Evolutionary conservation across 164 flowering plant species (phyloP).

Genomic region (Annona cherimola): DNA sequence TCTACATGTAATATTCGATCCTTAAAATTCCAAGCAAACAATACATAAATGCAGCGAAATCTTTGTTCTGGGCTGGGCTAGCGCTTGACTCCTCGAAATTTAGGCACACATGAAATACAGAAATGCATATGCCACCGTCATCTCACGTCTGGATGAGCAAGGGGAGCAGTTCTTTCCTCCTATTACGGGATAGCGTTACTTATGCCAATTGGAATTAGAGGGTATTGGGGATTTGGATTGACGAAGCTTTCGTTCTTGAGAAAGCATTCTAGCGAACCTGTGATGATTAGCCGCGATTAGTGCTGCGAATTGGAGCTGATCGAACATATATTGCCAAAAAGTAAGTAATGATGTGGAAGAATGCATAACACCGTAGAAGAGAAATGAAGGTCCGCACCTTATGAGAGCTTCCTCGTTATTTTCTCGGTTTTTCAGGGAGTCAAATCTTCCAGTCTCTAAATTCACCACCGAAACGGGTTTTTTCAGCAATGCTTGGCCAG

Average conservation of each 20-base stretch:
- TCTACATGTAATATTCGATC: too few relatives aligned
- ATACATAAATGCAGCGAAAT: too few relatives aligned
- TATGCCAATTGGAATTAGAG: too few relatives aligned
- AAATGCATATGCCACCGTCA: too few relatives aligned
- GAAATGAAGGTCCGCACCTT: slow-evolving; percentile 12
- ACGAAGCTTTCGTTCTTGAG: slow-evolving; percentile 13
- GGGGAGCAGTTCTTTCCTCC: too few relatives aligned
- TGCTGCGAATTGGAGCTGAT: background rate
- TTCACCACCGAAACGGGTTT: slow-evolving; percentile 43
- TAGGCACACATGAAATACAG: too few relatives aligned
- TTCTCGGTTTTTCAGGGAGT: slow-evolving; percentile 27
- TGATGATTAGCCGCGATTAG: background rate
- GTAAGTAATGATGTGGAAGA: background rate
- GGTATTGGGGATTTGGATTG: too few relatives aligned
- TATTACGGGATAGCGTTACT: too few relatives aligned
- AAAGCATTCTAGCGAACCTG: slow-evolving; percentile 34
- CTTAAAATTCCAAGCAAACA: too few relatives aligned
- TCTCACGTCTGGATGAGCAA: too few relatives aligned
- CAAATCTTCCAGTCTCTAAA: slow-evolving; percentile 35
- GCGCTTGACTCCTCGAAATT: too few relatives aligned
- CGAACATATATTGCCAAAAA: background rate
- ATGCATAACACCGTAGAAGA: background rate
- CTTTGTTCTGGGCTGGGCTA: too few relatives aligned
- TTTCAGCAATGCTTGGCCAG: slow-evolving; percentile 33
- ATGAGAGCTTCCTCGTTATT: slow-evolving; percentile 47